A percentile compares a stretch with the other conserved stretches of the same genome.
Evolutionary conservation across 495 filamentous ascomycete genomes (phyloP).

Genomic region (Patellaria atrata): DNA sequence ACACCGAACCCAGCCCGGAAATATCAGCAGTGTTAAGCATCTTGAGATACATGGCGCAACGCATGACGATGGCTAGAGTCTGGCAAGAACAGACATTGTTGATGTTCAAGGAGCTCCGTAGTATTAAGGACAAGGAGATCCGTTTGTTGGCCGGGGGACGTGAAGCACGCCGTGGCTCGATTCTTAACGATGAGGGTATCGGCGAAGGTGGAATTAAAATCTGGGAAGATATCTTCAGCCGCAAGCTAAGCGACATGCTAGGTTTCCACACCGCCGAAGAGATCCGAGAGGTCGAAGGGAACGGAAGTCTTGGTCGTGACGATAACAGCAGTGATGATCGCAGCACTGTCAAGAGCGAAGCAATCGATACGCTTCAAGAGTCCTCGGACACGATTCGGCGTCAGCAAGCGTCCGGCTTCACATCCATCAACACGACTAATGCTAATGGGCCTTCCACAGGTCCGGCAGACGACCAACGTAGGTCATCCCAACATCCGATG

Average conservation of each 20-base stretch:
- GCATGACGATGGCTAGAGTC: too few relatives aligned
- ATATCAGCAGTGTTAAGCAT: conserved; percentile 8
- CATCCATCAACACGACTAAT: too few relatives aligned
- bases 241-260: conserved; percentile 32
- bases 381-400: conserved; percentile 18
- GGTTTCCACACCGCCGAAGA: conserved; percentile 20
- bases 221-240: conserved; percentile 41
- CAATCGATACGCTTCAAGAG: conserved; percentile 6
- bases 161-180: too few relatives aligned
- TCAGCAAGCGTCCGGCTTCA: too few relatives aligned
- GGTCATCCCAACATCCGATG: too few relatives aligned
- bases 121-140: too few relatives aligned
- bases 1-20: conserved; percentile 5
- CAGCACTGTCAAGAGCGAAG: conserved; percentile 17
- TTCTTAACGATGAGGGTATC: conserved; percentile 31
- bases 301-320: conserved; percentile 8
- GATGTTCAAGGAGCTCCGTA: too few relatives aligned
- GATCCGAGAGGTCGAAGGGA: not conserved
- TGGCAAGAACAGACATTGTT: too few relatives aligned
- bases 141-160: too few relatives aligned
- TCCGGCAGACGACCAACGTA: too few relatives aligned
- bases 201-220: conserved; percentile 39
- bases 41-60: too few relatives aligned
- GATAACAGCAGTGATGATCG: conserved; percentile 14
- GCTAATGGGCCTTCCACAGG: too few relatives aligned